Base-by-base conservation (phyloP, 192 early-diverging fungal species). In the Podila epigama region DNA sequence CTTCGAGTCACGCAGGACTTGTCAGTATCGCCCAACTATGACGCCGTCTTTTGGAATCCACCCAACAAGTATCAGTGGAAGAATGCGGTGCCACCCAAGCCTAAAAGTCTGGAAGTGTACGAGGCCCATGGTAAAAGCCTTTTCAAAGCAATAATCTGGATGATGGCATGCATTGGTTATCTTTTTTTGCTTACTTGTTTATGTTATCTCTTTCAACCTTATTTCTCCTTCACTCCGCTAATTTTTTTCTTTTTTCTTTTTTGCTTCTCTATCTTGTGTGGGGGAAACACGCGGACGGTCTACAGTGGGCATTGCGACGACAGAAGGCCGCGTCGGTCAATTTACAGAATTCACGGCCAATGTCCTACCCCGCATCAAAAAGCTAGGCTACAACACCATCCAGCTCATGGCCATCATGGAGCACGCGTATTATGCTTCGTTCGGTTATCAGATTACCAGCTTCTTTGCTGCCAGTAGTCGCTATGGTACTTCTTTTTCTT, bases 371-470 rank as follows among this genome's bases (percentile, higher is more conserved):
- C 88, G 94, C 55, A 96, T 98, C 82, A 81, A 80, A 55, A 75
- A 91, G 56, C 85, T 96, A 8, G 91, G 90, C 8, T 93, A 93
- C 79, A 94, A 94, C 79, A 81, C 88, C 1, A 87, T 94, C 61
- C 91, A 94, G 79, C 69, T 94, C 66, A 93, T 93, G 92, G 96
- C 96, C 34, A 79, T 98, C 52, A 97, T 97, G 96, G 96, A 98
- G 83, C 96, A 98, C 72, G 95, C 96, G 39, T 98, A 98, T 79
- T 98, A 97, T 63, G 96, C 95, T 29, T 93, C 91, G 12, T 98
- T 98, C 66, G 96, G 96, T 6, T 98, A 98, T 77, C 96, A 98
- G 80, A 95, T 98, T 36, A 96, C 96, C 33, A 94, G 89, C 66
- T 97, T 97, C 81, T 98, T 94, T 84, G 93, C 94, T 33, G 88